Evolutionary conservation across 768 basidiomycete species (phyloP).

Genomic region (Scleroderma bovista): DNA sequence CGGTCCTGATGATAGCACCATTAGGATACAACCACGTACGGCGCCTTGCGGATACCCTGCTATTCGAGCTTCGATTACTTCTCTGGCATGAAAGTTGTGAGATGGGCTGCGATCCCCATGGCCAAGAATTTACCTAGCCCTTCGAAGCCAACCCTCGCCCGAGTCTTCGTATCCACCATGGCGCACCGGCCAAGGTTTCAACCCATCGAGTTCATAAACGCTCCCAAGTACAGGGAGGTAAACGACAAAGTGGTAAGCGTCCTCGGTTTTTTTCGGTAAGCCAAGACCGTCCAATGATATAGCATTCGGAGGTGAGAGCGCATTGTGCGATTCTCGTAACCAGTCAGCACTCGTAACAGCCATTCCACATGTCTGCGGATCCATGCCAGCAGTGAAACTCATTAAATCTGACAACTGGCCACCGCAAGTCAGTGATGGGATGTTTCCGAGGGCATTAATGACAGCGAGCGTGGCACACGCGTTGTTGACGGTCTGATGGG

Average conservation of each 20-base stretch:
- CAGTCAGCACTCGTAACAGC: slow-evolving; percentile 77
- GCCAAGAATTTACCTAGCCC: slow-evolving; percentile 52
- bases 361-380: slow-evolving; percentile 78
- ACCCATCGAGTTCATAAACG: slow-evolving; percentile 91
- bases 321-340: slow-evolving; percentile 84
- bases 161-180: slow-evolving; percentile 69
- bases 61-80: slow-evolving; percentile 84
- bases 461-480: slow-evolving; percentile 96
- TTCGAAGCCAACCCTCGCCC: slow-evolving; percentile 79
- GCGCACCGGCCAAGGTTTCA: slow-evolving; percentile 71
- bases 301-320: slow-evolving; percentile 84
- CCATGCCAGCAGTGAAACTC: slow-evolving; percentile 80
- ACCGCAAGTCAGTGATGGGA: slow-evolving; percentile 57
- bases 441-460: slow-evolving; percentile 84
- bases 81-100: slow-evolving; percentile 38
- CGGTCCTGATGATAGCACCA: slow-evolving; percentile 5
- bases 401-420: slow-evolving; percentile 67
- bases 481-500: slow-evolving; percentile 92
- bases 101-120: slow-evolving; percentile 7
- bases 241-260: slow-evolving; percentile 96
- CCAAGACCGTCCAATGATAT: slow-evolving; percentile 84
- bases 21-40: slow-evolving; percentile 40
- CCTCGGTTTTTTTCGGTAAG: slow-evolving; percentile 59
- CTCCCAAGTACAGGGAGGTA: slow-evolving; percentile 82
- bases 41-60: slow-evolving; percentile 85